phyloP scores from a whole-genome alignment of 352 stramenopile species.

The Phytophthora sp. region DNA sequence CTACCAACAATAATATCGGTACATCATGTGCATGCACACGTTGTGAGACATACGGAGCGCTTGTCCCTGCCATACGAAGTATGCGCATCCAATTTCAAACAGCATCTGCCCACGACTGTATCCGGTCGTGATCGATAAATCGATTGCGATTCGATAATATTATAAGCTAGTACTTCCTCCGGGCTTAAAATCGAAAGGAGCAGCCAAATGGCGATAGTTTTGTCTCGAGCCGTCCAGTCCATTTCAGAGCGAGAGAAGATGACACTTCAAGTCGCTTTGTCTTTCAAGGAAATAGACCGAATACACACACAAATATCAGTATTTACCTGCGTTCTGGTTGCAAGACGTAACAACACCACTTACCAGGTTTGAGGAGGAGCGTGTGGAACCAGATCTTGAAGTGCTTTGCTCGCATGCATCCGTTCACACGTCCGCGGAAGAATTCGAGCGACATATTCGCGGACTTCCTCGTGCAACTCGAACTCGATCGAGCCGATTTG shows the following conservation, averaged over 20 bases:
- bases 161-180: no score
- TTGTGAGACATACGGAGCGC: no score
- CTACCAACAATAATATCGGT: no score
- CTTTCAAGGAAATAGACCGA: slow-evolving; percentile 21
- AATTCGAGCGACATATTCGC: slow-evolving; percentile 70
- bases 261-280: slow-evolving; percentile 43
- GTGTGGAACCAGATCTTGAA: slow-evolving; percentile 85
- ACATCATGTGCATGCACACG: no score
- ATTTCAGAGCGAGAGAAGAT: slow-evolving; percentile 57
- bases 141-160: no score
- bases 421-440: slow-evolving; percentile 39
- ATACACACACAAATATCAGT: no score
- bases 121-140: no score
- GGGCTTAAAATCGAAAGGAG: slow-evolving; percentile 75
- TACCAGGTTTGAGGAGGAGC: slow-evolving; percentile 51
- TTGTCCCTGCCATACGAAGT: no score
- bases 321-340: background rate
- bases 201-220: slow-evolving; percentile 60
- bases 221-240: slow-evolving; percentile 72
- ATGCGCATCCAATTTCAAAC: no score
- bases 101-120: no score
- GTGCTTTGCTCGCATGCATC: slow-evolving; percentile 61
- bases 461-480: slow-evolving; percentile 47
- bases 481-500: slow-evolving; percentile 60
- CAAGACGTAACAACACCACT: background rate